phyloP scores from a whole-genome alignment of 2,329 filamentous ascomycete species.

The Cercospora canescens region DNA sequence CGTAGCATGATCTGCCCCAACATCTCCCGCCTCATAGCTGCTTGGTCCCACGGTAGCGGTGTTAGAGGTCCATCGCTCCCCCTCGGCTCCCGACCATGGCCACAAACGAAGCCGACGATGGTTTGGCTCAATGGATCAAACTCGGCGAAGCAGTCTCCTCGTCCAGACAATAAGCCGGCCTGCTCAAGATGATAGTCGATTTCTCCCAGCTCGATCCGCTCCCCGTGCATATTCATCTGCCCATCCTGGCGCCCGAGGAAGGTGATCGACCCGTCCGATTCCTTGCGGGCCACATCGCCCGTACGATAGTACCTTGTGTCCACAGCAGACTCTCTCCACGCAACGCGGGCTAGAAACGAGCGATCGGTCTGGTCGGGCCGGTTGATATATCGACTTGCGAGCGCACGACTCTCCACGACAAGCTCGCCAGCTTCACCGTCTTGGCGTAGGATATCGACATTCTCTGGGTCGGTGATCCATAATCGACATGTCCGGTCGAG shows the following conservation, averaged over 20 bases:
- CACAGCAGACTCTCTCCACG: not conserved
- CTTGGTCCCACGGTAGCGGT: not conserved
- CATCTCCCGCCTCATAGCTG: not conserved
- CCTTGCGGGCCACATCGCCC: not conserved
- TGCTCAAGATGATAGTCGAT: slow-evolving; percentile 59
- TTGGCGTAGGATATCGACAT: not conserved
- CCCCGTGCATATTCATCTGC: slow-evolving; percentile 75
- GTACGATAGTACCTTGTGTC: not conserved
- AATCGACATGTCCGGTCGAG: not conserved
- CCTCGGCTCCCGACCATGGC: not conserved
- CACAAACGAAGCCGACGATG: not conserved
- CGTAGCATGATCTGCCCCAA: not conserved
- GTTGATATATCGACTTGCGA: not conserved
- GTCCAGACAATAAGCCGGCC: not conserved
- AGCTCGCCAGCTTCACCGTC: not conserved
- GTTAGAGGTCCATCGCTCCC: not conserved
- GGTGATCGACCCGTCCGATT: not conserved
- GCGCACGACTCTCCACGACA: not conserved
- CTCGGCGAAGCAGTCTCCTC: not conserved
- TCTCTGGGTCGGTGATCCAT: not conserved
- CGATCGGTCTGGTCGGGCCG: not conserved
- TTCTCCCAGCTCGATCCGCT: slow-evolving; percentile 73
- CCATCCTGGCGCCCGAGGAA: slow-evolving; percentile 69
- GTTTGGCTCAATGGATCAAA: not conserved
- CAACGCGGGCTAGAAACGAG: not conserved